Evolutionary conservation across 1,139 yeast species (phyloP).

Genomic region (Arxiozyma bovina): DNA sequence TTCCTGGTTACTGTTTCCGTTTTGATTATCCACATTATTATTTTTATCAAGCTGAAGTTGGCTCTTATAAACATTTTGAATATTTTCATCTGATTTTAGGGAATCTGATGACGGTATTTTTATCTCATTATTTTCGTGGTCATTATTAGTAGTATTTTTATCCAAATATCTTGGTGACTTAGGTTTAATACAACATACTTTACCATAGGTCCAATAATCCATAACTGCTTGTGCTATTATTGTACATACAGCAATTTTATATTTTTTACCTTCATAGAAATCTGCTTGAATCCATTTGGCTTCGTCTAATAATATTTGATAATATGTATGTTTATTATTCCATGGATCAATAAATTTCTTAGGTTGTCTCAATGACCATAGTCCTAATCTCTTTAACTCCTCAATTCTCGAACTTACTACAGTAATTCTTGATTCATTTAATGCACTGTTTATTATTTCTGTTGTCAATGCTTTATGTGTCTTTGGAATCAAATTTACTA

Average conservation of each 20-base stretch:
- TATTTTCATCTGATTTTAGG: neutral
- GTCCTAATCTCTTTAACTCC: conserved; percentile 75
- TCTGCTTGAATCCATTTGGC: conserved; percentile 81
- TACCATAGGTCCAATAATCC: conserved; percentile 75
- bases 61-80: neutral
- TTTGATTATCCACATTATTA: neutral
- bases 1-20: neutral
- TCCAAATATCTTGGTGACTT: conserved; percentile 7
- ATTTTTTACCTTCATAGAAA: conserved; percentile 60
- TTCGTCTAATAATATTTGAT: conserved; percentile 72
- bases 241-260: conserved; percentile 61
- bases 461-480: conserved; percentile 82
- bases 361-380: conserved; percentile 91
- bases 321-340: conserved; percentile 41
- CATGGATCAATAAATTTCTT: conserved; percentile 61
- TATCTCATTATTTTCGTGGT: neutral
- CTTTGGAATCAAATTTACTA: conserved; percentile 70
- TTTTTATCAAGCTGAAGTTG: neutral
- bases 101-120: neutral
- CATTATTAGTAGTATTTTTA: neutral
- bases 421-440: conserved; percentile 87
- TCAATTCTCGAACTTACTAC: conserved; percentile 90
- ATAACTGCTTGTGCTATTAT: conserved; percentile 60
- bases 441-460: conserved; percentile 72
- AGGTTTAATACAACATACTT: conserved; percentile 49